Conservation (phyloP, 1,284 basidiomycete genomes). For the Apiotrichum laibachii region DNA sequence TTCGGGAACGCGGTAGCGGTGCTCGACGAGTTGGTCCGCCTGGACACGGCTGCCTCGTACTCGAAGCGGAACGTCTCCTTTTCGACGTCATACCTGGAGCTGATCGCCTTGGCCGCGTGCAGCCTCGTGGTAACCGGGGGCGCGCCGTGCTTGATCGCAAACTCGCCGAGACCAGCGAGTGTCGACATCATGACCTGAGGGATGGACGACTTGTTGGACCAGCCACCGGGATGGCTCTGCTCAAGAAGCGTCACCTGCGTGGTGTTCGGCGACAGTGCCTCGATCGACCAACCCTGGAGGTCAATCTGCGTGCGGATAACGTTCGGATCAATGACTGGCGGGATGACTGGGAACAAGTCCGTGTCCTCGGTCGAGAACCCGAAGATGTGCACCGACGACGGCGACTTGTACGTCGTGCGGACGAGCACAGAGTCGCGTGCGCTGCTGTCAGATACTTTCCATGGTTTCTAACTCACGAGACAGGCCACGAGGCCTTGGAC, state of each 20-base stretch:
- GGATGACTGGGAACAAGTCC: conserved; percentile 76
- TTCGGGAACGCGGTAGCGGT: conserved; percentile 42
- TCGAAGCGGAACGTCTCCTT: conserved; percentile 76
- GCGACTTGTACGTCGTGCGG: conserved; percentile 95
- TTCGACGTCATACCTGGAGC: conserved; percentile 83
- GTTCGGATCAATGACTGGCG: conserved; percentile 63
- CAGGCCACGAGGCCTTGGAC: conserved; percentile 84
- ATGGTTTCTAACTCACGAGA: conserved; percentile 61
- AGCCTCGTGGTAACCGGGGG: conserved; percentile 85
- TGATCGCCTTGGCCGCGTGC: conserved; percentile 69
- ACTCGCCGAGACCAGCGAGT: conserved; percentile 86
- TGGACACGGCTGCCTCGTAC: conserved; percentile 68
- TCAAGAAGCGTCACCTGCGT: conserved; percentile 91
- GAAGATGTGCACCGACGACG: conserved; percentile 91
- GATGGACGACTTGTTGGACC: conserved; percentile 92
- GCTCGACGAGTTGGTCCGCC: conserved; percentile 53
- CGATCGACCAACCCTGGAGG: conserved; percentile 94
- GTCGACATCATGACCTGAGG: conserved; percentile 85
- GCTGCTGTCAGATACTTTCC: conserved; percentile 53
- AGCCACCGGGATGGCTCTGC: conserved; percentile 95
- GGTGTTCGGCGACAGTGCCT: conserved; percentile 90
- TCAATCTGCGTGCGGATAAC: conserved; percentile 92
- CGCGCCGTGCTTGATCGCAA: conserved; percentile 89
- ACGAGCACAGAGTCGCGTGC: conserved; percentile 87
- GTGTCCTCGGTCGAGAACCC: conserved; percentile 90